A percentile compares a stretch with the other conserved stretches of the same genome.
These are phyloP conservation scores for Phytophthora kernoviae DNA, from an alignment of 352 stramenopile species.

Conservation along the genomic window DNA sequence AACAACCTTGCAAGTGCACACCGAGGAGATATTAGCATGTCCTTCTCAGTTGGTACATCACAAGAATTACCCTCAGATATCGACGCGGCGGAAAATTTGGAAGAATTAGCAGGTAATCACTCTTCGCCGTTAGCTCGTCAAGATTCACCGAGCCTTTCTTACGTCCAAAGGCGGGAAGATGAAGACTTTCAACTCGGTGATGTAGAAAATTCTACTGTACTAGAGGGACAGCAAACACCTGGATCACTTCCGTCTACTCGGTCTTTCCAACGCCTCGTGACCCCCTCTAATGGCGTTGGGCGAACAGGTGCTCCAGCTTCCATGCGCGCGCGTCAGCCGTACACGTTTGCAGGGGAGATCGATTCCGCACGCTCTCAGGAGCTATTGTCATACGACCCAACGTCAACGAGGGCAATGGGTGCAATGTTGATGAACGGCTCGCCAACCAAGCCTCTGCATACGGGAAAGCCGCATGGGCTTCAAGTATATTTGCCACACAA, in stretches of 20 bases:
- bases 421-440: conserved; percentile 43
- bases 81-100: conserved; percentile 38
- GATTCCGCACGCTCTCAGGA: conserved; percentile 67
- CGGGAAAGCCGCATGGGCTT: conserved; percentile 46
- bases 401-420: conserved; percentile 63
- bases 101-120: conserved; percentile 38
- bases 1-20: conserved; percentile 63
- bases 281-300: conserved; percentile 48
- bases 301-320: conserved; percentile 36
- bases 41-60: conserved; percentile 85
- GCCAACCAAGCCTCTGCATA: conserved; percentile 46
- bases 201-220: conserved; percentile 40
- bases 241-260: conserved; percentile 58
- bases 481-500: conserved; percentile 89
- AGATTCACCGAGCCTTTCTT: conserved; percentile 23
- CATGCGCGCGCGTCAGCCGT: conserved; percentile 56
- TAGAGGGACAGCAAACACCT: conserved; percentile 34
- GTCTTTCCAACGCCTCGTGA: conserved; percentile 74
- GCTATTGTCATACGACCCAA: conserved; percentile 59
- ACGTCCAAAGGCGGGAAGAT: conserved; percentile 37
- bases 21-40: conserved; percentile 74
- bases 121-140: conserved; percentile 30
- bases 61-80: conserved; percentile 77
- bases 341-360: conserved; percentile 44
- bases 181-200: conserved; percentile 53